Base-by-base conservation (phyloP, 768 basidiomycete species). In the Candolleomyces aberdarensis region DNA sequence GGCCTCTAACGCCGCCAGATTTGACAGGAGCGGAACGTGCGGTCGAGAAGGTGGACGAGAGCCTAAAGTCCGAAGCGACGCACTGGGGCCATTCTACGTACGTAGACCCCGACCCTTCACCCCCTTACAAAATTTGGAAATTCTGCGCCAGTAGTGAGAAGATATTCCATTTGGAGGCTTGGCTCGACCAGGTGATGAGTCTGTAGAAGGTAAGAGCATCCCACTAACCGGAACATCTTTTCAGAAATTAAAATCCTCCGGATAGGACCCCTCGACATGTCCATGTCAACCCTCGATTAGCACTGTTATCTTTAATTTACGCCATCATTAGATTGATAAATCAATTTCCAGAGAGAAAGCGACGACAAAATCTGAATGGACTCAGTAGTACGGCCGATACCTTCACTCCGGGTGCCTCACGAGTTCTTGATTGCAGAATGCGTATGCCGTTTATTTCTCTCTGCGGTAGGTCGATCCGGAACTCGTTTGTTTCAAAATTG, bases 91-190 rank as follows among this genome's bases (percentile, higher is more conserved):
- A 22, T 89, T 96, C 70, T 98, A 98, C 72, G 94, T 94, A 69
- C 63, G 91, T 75, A 20, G 19, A 26, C 96, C 75, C 85, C 89
- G 0, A 94, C 98, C 66, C 87, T 99, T 66, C 91, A 3, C 26
- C 15, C 56, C 55, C 58, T 58, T 17, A 2, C 26, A 26, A 26
- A 26, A 57, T 40, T 41, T 50, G 8, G 5, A 50, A 32, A 31
- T 19, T 53, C n/a, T 19, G 58, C 39, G 73, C 87, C 58, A 96
- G 96, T 5, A 83, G 70, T 62, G 47, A 81, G 85, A 85, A 98
- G 75, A 98, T 99, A 56, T 98, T 89, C 74, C 96, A 99, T 69
- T 83, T 99, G 47, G 96, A 99, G 69, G 96, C 96, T 17, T 98
- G 94, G 90, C 92, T 96, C 3, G 91, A 97, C 36, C 97, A 97